Percentiles rank a stretch among this genome's conserved stretches.
These are phyloP conservation scores for Citrullus colocynthis DNA, from an alignment of 306 rosid species.

Conservation along the genomic window DNA sequence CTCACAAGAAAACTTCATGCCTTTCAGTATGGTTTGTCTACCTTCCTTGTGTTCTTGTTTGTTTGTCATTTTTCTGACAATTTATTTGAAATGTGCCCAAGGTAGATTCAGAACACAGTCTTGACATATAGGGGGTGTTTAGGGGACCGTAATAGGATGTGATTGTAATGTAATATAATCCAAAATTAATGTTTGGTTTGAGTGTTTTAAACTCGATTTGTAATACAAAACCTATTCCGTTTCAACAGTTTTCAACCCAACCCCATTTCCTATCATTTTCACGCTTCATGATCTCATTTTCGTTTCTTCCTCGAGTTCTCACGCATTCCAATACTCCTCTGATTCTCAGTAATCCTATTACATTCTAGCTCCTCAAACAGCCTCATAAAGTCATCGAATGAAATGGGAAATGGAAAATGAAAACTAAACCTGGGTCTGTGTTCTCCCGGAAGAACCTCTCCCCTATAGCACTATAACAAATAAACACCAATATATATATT, in stretches of 20 bases:
- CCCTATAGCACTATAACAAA: not conserved
- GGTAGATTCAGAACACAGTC: not conserved
- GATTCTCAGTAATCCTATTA: no score
- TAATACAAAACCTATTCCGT: no score
- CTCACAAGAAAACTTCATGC: slow-evolving; percentile 7
- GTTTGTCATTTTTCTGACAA: not conserved
- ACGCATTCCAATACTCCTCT: no score
- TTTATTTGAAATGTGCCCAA: not conserved
- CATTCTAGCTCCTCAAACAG: no score
- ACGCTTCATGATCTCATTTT: no score
- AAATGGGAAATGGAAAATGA: not conserved
- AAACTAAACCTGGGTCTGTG: not conserved
- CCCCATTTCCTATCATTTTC: no score
- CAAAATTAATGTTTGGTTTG: no score
- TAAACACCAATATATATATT: not conserved
- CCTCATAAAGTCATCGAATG: not conserved
- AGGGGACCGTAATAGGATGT: no score
- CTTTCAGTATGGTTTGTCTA: not conserved
- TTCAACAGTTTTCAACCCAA: no score
- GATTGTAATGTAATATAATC: no score
- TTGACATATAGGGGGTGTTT: not conserved
- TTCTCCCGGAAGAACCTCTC: not conserved
- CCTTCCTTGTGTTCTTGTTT: not conserved
- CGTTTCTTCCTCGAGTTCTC: no score
- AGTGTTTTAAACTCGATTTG: no score